Evolutionary conservation across 169 alveolate genomes (phyloP).

Genomic region (Plasmodium chabaudi): DNA sequence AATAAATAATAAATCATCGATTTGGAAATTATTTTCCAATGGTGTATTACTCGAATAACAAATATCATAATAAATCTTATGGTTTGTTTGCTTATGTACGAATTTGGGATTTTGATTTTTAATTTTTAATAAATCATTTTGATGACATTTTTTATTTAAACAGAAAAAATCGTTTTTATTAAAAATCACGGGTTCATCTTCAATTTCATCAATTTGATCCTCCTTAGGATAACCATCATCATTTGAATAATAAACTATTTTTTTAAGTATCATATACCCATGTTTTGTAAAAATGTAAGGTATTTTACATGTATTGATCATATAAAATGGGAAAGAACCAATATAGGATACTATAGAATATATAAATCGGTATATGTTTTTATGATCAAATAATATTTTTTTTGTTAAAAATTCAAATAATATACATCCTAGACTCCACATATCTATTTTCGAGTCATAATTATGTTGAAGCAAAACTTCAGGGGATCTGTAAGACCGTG

Average conservation of each 20-base stretch:
- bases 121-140: slow-evolving; percentile 39
- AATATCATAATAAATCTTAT: slow-evolving; percentile 66
- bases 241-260: slow-evolving; percentile 21
- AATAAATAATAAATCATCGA: slow-evolving; percentile 44
- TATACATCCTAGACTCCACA: slow-evolving; percentile 99
- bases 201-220: slow-evolving; percentile 48
- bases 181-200: slow-evolving; percentile 67
- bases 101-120: background rate
- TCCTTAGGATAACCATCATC: slow-evolving; percentile 29
- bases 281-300: slow-evolving; percentile 75
- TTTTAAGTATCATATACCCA: slow-evolving; percentile 58
- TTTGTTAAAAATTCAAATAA: slow-evolving; percentile 95
- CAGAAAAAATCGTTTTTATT: slow-evolving; percentile 70
- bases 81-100: slow-evolving; percentile 1
- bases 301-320: slow-evolving; percentile 78
- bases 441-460: slow-evolving; percentile 97
- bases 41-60: slow-evolving; percentile 65
- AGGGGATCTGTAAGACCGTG: slow-evolving; percentile 98
- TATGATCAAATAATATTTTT: slow-evolving; percentile 90
- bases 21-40: slow-evolving; percentile 52
- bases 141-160: slow-evolving; percentile 27
- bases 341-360: slow-evolving; percentile 86
- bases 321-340: slow-evolving; percentile 87
- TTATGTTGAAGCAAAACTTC: slow-evolving; percentile 97
- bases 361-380: slow-evolving; percentile 86